Evolutionary conservation across 495 filamentous ascomycete genomes (phyloP).

Genomic region (Talaromyces borbonicus): DNA sequence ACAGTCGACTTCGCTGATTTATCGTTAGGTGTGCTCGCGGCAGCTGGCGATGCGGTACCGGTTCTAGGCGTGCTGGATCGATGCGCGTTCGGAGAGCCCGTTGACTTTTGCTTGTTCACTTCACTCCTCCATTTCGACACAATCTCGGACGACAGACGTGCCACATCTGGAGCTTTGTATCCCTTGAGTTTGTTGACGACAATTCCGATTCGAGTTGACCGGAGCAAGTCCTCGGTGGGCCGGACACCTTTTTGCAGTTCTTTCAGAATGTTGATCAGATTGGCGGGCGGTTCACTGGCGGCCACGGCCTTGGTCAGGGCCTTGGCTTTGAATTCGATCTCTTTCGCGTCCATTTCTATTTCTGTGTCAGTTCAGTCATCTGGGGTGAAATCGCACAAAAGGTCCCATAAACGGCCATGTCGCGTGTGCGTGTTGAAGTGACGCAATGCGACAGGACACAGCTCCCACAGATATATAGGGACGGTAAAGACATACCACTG

Average conservation of each 20-base stretch:
- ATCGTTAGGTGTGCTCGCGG: slow-evolving; percentile 31
- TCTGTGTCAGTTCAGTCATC: background rate
- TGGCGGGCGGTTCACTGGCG: slow-evolving; percentile 53
- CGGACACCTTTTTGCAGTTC: slow-evolving; percentile 65
- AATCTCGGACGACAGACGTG: slow-evolving; percentile 63
- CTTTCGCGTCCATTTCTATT: slow-evolving; percentile 63
- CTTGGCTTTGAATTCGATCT: slow-evolving; percentile 62
- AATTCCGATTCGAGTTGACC: slow-evolving; percentile 85
- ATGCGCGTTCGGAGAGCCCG: slow-evolving; percentile 36
- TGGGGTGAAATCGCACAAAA: background rate
- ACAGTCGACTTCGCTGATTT: slow-evolving; percentile 53
- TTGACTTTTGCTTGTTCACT: slow-evolving; percentile 60
- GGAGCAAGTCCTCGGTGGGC: slow-evolving; percentile 74
- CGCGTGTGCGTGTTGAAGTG: background rate
- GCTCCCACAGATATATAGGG: background rate
- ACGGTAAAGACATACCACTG: background rate
- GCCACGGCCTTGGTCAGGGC: slow-evolving; percentile 67
- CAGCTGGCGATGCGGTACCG: slow-evolving; percentile 25
- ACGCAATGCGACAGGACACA: background rate
- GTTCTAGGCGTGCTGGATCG: slow-evolving; percentile 35
- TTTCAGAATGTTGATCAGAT: slow-evolving; percentile 59
- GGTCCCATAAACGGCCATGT: background rate
- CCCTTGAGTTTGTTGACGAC: slow-evolving; percentile 74
- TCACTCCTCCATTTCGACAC: slow-evolving; percentile 81
- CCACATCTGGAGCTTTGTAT: slow-evolving; percentile 67